Evolutionary conservation across 257 asterid genomes (phyloP), one percentile per base, ranked within the genome.

Genomic region (Solanum ossicruentum): DNA sequence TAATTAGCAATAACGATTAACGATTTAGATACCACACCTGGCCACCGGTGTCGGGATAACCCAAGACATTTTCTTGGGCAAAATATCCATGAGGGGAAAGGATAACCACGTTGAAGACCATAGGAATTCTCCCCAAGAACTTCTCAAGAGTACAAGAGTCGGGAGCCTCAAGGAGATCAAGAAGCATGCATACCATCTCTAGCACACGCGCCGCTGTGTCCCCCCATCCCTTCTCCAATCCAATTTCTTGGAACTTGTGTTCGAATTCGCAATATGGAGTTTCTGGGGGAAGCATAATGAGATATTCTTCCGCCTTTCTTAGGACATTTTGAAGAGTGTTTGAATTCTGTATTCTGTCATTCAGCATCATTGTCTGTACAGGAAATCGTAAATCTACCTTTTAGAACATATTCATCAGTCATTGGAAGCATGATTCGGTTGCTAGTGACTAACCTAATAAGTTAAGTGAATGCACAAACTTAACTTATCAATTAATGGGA

Each of bases 31-130:
- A 32, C 79, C 26, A 16, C 80, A 94, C 99, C 96, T 97, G 99
- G 89, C 99, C 99, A 73, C 99, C 99, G 0, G 99, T 97, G 72
- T 97, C 99, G 0, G 99, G 99, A 73, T 93, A 97, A 5, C 99
- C 99, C 86, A 97, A 87, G 26, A 97, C 99, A 75, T 97, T 97
- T 85, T 97, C 99, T 85, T 97, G 99, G 45, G 99, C 99, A 86
- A 97, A 97, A 93, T 97, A 97, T 52, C 99, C 99, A 45, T 97
- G 99, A 2, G 99, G 99, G 1, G 99, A 94, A 67, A 97, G 98
- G 69, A 97, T 97, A 32, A 97, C 98, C 15, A 97, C 98, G 20
- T 97, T 97, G 94, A 97, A 95, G 21, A 97, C 98, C 99, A 93
- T 95, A 0, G 99, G 99, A 47, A 97, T 92, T 80, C 93, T 92